phyloP scores from a whole-genome alignment of 2,329 filamentous ascomycete species.

The Sclerotinia subarctica region DNA sequence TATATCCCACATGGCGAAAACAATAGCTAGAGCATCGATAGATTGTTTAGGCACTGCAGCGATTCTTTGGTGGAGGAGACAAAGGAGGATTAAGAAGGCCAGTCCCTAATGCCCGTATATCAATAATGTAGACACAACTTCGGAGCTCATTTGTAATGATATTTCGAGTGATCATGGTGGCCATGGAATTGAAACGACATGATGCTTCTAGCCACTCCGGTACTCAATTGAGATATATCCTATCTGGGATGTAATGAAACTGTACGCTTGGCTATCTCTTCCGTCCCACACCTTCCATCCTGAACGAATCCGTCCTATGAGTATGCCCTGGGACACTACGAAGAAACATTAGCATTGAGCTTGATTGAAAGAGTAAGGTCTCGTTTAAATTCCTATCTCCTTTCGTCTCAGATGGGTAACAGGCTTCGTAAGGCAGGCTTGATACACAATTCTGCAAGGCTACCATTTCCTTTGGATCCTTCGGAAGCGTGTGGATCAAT shows the following conservation, averaged over 20 bases:
- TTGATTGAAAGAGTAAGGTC: background rate
- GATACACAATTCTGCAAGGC: constrained; percentile 4
- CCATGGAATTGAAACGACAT: background rate
- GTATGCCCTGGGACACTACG: background rate
- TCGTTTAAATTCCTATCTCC: background rate
- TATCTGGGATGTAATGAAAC: background rate
- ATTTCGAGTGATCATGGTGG: background rate
- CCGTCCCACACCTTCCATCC: background rate
- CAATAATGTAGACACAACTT: background rate
- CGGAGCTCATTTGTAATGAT: background rate
- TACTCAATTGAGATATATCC: background rate
- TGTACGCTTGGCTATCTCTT: background rate
- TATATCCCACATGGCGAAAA: background rate
- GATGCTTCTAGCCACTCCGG: background rate
- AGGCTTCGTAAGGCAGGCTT: background rate
- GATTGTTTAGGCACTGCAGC: background rate
- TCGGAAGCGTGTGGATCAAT: background rate
- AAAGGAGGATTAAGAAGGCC: background rate
- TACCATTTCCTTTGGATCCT: background rate
- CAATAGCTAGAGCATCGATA: background rate
- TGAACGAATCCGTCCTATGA: background rate
- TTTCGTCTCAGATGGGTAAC: background rate
- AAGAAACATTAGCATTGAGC: background rate
- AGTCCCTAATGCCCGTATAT: background rate
- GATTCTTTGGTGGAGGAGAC: background rate